Conservation (phyloP, 164 flowering plant genomes). For the Umbilicus rupestris region DNA sequence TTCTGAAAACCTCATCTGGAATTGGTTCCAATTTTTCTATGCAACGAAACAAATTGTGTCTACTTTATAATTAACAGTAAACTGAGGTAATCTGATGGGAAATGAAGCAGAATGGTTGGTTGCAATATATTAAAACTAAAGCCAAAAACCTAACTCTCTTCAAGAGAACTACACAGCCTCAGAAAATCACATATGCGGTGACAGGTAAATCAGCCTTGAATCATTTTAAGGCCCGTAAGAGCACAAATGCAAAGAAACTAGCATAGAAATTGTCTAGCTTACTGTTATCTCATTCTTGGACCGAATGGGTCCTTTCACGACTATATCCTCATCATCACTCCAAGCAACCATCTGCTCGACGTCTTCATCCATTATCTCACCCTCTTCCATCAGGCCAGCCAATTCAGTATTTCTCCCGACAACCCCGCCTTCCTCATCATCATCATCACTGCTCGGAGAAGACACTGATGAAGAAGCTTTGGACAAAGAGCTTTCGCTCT, state of each 20-base stretch:
- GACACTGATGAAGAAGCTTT: constrained; percentile 26
- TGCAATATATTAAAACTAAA: background rate
- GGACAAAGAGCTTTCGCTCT: constrained; percentile 16
- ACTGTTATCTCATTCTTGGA: constrained; percentile 80
- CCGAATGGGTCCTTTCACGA: constrained; percentile 40
- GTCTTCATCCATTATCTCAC: too few relatives aligned
- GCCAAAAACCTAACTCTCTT: background rate
- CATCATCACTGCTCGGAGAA: constrained; percentile 26
- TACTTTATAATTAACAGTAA: background rate
- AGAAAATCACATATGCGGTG: background rate
- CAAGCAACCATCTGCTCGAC: constrained; percentile 16
- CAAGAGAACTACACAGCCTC: background rate
- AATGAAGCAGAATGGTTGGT: too few relatives aligned
- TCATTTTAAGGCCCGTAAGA: background rate
- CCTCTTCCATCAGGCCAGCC: constrained; percentile 55
- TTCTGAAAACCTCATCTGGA: background rate
- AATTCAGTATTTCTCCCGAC: constrained; percentile 9
- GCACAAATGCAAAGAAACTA: background rate
- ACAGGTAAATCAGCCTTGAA: background rate
- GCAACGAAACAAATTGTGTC: background rate
- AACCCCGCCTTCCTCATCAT: constrained; percentile 19
- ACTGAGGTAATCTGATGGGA: too few relatives aligned
- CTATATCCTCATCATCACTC: constrained; percentile 14
- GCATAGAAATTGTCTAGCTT: constrained; percentile 6
- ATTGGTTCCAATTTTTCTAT: background rate